Base-by-base conservation (phyloP, 192 early-diverging fungal genomes). In the Umbelopsis ramanniana region DNA sequence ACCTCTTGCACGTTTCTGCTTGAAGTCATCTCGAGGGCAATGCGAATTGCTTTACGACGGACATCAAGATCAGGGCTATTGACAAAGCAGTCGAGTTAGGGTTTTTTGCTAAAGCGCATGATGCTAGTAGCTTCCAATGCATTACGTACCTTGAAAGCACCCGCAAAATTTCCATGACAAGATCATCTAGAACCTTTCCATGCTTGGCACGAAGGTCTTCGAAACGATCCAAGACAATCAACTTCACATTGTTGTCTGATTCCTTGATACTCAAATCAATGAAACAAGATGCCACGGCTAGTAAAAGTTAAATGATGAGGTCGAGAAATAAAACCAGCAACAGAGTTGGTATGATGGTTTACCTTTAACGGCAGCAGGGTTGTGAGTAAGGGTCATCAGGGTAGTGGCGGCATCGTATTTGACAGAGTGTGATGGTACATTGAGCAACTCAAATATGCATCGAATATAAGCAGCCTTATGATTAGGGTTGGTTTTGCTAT, bases 391-490 rank as follows among this genome's bases (percentile, higher is more conserved):
- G 24, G 86, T 85, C 52, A 98, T 92, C 67, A 99, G 81, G 21
- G 97, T 95, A 55, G 90, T 90, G 17, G 98, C 98, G 9, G 98
- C 98, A 79, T 99, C 98, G 79, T 97, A 99, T 75, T 97, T 95
- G 72, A 99, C 98, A 21, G 97, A 90, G 76, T 89, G 90, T 14
- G 95, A 89, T 17, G 91, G 74, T 24, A 93, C 87, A 47, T 89
- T 86, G 54, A 99, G 84, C 71, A 98, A 82, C 69, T 93, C 89
- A 70, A 97, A 93, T 46, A 98, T 89, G 71, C 91, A 93, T 76
- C 93, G 90, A 71, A 98, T 93, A 80, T 98, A 98, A 79, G 91
- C 91, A n/a, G 88, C 89, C 93, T 96, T 96, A 72, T 97, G 94
- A 4, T 91, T 88, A 10, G 85, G 76, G 66, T 93, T 91, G 50